Percentiles rank a stretch among this genome's conserved stretches.
Conservation (phyloP, 495 filamentous ascomycete species). For the Amphirosellinia nigrospora region DNA sequence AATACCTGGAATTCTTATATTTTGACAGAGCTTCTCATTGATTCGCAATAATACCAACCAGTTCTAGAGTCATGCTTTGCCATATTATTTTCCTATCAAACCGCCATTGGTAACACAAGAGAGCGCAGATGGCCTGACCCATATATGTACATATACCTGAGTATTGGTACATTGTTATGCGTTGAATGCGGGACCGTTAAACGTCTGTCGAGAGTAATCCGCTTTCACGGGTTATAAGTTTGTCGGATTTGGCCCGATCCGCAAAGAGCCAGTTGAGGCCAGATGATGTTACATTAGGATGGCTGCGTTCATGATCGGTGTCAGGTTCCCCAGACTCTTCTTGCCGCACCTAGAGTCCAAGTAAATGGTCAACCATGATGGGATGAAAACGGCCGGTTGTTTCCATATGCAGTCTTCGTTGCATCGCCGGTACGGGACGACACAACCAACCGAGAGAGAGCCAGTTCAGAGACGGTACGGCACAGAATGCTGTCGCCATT, state of each 20-base stretch:
- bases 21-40: background rate
- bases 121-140: background rate
- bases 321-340: constrained; percentile 22
- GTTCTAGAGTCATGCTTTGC: background rate
- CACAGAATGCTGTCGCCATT: background rate
- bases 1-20: background rate
- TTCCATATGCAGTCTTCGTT: constrained; percentile 3
- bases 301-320: constrained; percentile 1
- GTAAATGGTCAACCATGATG: constrained; percentile 8
- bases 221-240: background rate
- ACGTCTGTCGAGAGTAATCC: constrained; percentile 19
- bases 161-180: background rate
- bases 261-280: constrained; percentile 7
- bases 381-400: background rate
- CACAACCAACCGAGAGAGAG: background rate
- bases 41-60: background rate
- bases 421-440: constrained; percentile 14
- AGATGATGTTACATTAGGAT: constrained; percentile 16
- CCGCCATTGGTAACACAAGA: background rate
- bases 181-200: constrained; percentile 1
- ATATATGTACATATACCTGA: background rate
- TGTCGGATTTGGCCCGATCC: constrained; percentile 15
- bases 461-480: constrained; percentile 14
- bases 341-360: background rate
- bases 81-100: background rate